Conservation (phyloP, 345 rosid genomes). For the Gossypium turneri region DNA sequence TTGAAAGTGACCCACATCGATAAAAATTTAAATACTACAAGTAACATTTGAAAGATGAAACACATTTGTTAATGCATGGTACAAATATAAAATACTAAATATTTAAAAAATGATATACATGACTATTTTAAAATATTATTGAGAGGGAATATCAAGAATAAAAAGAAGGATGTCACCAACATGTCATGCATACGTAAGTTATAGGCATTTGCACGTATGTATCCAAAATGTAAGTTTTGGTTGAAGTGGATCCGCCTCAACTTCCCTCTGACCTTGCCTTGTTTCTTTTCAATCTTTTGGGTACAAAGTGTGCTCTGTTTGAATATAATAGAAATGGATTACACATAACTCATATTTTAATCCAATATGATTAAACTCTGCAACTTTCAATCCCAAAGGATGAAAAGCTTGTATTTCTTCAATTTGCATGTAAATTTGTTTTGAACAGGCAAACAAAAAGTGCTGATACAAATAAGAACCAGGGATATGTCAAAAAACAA, state of each 20-base stretch:
- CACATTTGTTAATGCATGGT: too few species aligned
- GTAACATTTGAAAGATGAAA: too few species aligned
- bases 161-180: background rate
- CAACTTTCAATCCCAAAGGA: background rate
- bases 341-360: background rate
- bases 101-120: background rate
- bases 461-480: background rate
- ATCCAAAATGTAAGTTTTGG: background rate
- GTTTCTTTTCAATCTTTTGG: background rate
- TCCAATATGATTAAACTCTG: background rate
- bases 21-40: too few species aligned
- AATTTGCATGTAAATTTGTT: background rate
- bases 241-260: background rate
- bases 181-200: slow-evolving; percentile 10
- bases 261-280: background rate
- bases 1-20: too few species aligned
- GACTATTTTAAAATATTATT: too few species aligned
- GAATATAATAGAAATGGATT: background rate
- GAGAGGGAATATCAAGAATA: background rate
- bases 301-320: background rate
- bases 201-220: background rate
- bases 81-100: background rate
- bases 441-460: background rate
- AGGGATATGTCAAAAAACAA: background rate
- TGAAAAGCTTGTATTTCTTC: background rate